Base-by-base conservation (phyloP, 2,329 filamentous ascomycete genomes). In the Trichoderma breve region DNA sequence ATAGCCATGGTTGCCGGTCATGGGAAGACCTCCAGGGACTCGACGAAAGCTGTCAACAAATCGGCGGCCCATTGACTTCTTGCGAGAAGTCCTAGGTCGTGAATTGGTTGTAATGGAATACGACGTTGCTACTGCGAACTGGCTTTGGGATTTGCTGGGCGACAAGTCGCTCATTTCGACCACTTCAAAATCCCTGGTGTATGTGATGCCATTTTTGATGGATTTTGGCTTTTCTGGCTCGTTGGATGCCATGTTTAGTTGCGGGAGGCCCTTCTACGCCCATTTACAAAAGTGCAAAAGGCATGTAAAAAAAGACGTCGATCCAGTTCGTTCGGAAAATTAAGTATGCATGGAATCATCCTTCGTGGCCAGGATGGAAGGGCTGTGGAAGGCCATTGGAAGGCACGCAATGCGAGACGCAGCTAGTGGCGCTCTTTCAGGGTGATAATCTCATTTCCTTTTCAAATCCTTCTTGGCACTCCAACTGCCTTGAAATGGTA, bases 171-270 rank as follows among this genome's bases (percentile, higher is more conserved):
- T 66, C 63, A 66, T 66, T 26, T 66, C 63, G 30, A 66, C 30
- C 14, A 66, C 47, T 24, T 66, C 63, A 12, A 66, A 66, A n/a
- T 66, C 47, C 9, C 63, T 51, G 15, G 63, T 66, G 18, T 66
- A 66, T 57, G 63, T 66, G 47, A 66, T 66, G 18, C 63, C 63
- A 66, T 66, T 66, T 34, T 66, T 66, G 47, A 39, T 34, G 63
- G 63, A 66, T 34, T 66, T 66, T 36, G 63, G 63, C 47, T 57
- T 66, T 32, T 66, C 63, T 15, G 63, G 63, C 14, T 57, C 63
- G 21, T 66, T 32, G 15, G 32, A 66, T 14, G 63, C 47, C 63
- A 66, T 66, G 8, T 7, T 66, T n/a, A 39, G 47, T 9, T 15
- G 32, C n/a, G 30, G 47, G 36, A 39, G 36, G 36, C 36, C 32